Percentiles rank a stretch among this genome's conserved stretches.
Conservation (phyloP, 805 yeast genomes). For the Saccharomycopsis schoenii region DNA sequence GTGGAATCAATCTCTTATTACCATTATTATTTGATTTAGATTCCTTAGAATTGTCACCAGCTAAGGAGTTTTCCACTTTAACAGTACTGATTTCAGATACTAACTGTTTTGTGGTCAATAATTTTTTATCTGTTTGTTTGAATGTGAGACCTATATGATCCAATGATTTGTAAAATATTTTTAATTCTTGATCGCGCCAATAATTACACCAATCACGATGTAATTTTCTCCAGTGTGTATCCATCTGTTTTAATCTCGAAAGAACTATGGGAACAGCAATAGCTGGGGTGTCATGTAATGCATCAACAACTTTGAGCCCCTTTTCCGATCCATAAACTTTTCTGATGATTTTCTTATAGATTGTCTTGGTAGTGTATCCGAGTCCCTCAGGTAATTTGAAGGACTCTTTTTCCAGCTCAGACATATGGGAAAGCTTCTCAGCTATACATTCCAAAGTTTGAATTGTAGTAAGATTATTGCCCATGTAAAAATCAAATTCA, state of each 20-base stretch:
- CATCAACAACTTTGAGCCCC: constrained; percentile 93
- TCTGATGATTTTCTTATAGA: constrained; percentile 86
- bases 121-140: constrained; percentile 92
- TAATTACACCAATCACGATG: constrained; percentile 98
- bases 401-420: constrained; percentile 73
- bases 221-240: constrained; percentile 97
- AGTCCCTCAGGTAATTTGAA: constrained; percentile 88
- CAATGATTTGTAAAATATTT: constrained; percentile 83
- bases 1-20: constrained; percentile 52
- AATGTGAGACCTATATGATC: constrained; percentile 95
- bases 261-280: constrained; percentile 90
- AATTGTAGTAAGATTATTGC: constrained; percentile 86
- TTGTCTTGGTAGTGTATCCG: constrained; percentile 85
- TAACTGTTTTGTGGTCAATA: constrained; percentile 80
- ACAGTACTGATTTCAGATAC: constrained; percentile 88
- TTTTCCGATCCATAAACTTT: constrained; percentile 90
- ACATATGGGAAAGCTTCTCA: constrained; percentile 86
- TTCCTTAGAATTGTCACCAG: constrained; percentile 85
- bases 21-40: constrained; percentile 56
- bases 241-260: constrained; percentile 90
- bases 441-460: constrained; percentile 94
- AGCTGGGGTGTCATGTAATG: constrained; percentile 90
- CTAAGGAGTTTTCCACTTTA: constrained; percentile 48
- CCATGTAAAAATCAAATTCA: constrained; percentile 94
- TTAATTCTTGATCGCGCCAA: constrained; percentile 97